Base-by-base conservation (phyloP, 441 rosid species). In the Mallotus repandus region DNA sequence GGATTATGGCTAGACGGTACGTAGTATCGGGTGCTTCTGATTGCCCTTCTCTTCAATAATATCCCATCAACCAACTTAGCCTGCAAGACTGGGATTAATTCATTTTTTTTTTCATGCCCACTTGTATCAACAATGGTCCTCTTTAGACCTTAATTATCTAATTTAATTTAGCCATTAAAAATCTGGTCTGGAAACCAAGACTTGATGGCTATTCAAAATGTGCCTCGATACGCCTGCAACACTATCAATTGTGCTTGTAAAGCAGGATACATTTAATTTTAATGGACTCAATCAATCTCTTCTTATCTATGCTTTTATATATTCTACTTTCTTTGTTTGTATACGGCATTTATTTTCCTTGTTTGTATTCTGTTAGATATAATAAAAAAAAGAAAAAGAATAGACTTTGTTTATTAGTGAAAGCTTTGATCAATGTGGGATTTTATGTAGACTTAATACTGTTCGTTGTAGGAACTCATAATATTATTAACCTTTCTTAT, bases 1-100 rank as follows among this genome's bases (percentile, higher is more conserved):
- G 63, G 80, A 76, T 79, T 65, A 69, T 62, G 53, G 49, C 29
- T 7, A 66, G 81, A 79, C 73, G 55, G 79, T 71, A 62, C 72
- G 0, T 41, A 71, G 86, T 79, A 82, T 85, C 87, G 58, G 85
- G 83, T 85, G 84, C 86, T 74, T 70, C 68, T 73, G 72, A 3
- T 57, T 68, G 48, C 64, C n/a, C 49, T 63, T 59, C 58, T 58
- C 69, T 74, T 62, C 56, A n/a, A 76, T 65, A 77, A 29, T 68
- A 73, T 75, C 79, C 78, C 73, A 80, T 80, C 82, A 80, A 12
- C 70, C 81, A 75, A 38, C 77, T 74, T 76, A 74, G 45, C 70
- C 52, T 49, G 52, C 80, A 59, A 71, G 60, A 72, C 57, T 5
- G 13, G 60, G 68, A 66, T 66, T 41, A 57, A 29, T 18, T n/a